Conservation (phyloP, 495 filamentous ascomycete species). For the Lasiosphaeria miniovina region DNA sequence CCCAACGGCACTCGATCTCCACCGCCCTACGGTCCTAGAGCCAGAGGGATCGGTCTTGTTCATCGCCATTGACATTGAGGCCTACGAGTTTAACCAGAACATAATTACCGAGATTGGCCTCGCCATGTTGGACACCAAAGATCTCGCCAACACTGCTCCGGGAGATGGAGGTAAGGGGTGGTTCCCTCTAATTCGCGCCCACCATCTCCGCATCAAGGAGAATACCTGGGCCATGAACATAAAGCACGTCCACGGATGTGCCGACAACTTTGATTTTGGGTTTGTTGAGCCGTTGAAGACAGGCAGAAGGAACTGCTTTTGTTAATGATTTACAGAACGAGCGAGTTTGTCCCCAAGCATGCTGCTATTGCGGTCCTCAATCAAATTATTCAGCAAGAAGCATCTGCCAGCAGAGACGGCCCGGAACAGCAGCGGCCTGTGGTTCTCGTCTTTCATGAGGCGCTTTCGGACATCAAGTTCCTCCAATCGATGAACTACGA, state of each 20-base stretch:
- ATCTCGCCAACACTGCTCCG: conserved; percentile 52
- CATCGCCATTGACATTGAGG: conserved; percentile 77
- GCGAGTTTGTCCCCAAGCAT: conserved; percentile 25
- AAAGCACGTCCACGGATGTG: conserved; percentile 64
- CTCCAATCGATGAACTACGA: conserved; percentile 61
- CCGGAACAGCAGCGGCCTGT: conserved; percentile 51
- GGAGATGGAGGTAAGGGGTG: conserved; percentile 60
- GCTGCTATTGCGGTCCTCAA: conserved; percentile 22
- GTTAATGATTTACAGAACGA: conserved; percentile 30
- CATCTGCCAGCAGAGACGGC: conserved; percentile 2
- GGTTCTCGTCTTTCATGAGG: conserved; percentile 76
- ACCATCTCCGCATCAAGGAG: conserved; percentile 77
- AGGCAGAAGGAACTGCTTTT: conserved; percentile 27
- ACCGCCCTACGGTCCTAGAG: conserved; percentile 38
- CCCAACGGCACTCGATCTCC: conserved; percentile 15
- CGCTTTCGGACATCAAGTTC: conserved; percentile 62
- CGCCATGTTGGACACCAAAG: conserved; percentile 71
- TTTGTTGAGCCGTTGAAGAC: conserved; percentile 20
- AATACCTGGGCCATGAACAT: conserved; percentile 60
- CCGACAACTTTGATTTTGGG: conserved; percentile 76
- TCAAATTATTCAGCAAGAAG: conserved; percentile 26
- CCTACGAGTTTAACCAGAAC: conserved; percentile 61
- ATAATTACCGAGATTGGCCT: conserved; percentile 83
- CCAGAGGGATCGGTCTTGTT: conserved; percentile 58
- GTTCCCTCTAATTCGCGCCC: conserved; percentile 59